Evolutionary conservation across 352 stramenopile species (phyloP).

Genomic region (Phytophthora syringae): DNA sequence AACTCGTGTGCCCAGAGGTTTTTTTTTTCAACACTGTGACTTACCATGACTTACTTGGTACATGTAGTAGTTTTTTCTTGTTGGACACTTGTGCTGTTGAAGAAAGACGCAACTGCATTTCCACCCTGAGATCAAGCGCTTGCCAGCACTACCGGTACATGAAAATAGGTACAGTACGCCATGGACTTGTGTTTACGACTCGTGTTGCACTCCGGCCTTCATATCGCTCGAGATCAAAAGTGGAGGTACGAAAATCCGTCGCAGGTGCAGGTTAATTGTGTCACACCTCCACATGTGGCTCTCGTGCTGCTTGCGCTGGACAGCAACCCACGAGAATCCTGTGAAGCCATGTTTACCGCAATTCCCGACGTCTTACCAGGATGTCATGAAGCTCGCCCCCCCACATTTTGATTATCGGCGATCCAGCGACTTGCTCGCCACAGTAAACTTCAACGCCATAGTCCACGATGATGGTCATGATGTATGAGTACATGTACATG

Average conservation of each 20-base stretch:
- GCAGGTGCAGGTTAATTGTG: conserved; percentile 5
- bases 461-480: background rate
- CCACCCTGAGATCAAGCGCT: conserved; percentile 11
- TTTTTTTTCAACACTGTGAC: too few species aligned
- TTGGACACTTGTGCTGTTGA: too few species aligned
- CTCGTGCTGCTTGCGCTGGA: background rate
- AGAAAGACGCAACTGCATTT: too few species aligned
- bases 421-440: background rate
- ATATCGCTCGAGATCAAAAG: conserved; percentile 1
- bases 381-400: conserved; percentile 8
- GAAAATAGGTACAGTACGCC: conserved; percentile 18
- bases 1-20: too few species aligned
- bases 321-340: conserved; percentile 12
- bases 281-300: conserved; percentile 20
- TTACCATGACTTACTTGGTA: too few species aligned
- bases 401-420: conserved; percentile 17
- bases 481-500: too few species aligned
- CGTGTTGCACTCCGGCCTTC: background rate
- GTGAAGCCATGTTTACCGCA: conserved; percentile 26
- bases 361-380: conserved; percentile 1
- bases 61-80: too few species aligned
- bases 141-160: background rate
- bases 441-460: conserved; percentile 16
- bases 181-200: background rate
- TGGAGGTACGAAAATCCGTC: conserved; percentile 23